These are phyloP conservation scores for Ostreobium quekettii DNA, from an alignment of 139 green algal species.

Conservation along the genomic window DNA sequence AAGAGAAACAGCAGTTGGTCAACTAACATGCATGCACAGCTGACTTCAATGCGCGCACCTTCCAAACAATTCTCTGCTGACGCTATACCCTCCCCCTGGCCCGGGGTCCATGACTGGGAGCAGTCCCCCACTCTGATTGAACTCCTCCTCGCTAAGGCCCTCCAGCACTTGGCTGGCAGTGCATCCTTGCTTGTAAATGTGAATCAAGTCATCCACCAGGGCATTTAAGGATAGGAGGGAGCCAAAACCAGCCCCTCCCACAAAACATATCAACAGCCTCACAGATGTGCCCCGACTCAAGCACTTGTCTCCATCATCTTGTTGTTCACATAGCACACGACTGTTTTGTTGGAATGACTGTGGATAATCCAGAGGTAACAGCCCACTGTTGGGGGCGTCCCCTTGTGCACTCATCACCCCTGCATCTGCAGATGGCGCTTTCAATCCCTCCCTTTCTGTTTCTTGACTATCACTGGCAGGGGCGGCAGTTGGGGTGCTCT, in stretches of 20 bases:
- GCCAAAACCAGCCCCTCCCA: slow-evolving; percentile 44
- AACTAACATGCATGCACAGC: too few species aligned
- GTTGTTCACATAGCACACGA: too few species aligned
- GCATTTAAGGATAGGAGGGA: slow-evolving; percentile 22
- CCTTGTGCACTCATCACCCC: too few species aligned
- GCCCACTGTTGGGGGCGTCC: too few species aligned
- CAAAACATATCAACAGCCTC: slow-evolving; percentile 57
- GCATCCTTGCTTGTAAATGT: slow-evolving; percentile 31
- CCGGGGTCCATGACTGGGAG: slow-evolving; percentile 15
- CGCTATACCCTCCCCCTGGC: neutral
- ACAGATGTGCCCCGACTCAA: slow-evolving; percentile 30
- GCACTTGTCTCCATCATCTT: neutral
- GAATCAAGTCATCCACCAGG: slow-evolving; percentile 37
- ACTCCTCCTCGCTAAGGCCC: slow-evolving; percentile 34
- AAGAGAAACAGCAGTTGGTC: too few species aligned
- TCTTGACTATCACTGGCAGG: too few species aligned
- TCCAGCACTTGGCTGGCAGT: slow-evolving; percentile 36
- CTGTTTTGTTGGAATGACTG: too few species aligned
- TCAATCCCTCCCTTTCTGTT: too few species aligned
- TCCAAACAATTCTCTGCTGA: neutral
- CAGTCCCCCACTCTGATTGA: slow-evolving; percentile 39
- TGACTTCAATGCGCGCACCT: too few species aligned
- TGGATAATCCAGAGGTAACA: too few species aligned
- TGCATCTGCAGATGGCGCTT: too few species aligned
- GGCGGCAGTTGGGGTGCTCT: too few species aligned